phyloP scores from a whole-genome alignment of 106 monocot species.

The Dioscorea dumetorum region DNA sequence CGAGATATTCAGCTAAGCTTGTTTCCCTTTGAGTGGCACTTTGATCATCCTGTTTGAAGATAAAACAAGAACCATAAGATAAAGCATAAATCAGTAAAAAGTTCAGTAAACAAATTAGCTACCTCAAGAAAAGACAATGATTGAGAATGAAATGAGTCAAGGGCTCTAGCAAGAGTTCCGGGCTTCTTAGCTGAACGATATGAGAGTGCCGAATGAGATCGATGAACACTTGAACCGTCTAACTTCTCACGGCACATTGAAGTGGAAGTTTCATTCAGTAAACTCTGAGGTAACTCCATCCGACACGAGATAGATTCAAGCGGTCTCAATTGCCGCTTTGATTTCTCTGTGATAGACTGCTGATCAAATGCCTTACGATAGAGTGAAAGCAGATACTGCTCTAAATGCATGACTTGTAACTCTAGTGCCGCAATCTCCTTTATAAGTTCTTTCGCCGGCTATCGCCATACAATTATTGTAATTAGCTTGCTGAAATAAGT shows the following conservation, averaged over 20 bases:
- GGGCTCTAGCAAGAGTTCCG: constrained; percentile 48
- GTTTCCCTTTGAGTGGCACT: constrained; percentile 40
- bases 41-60: constrained; percentile 39
- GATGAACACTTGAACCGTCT: constrained; percentile 25
- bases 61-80: background rate
- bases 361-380: constrained; percentile 62
- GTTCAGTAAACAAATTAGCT: background rate
- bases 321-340: constrained; percentile 11
- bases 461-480: constrained; percentile 7
- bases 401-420: constrained; percentile 58
- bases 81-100: background rate
- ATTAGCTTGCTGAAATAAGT: no score
- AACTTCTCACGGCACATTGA: constrained; percentile 16
- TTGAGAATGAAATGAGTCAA: constrained; percentile 64
- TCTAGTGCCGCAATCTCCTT: constrained; percentile 63
- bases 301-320: constrained; percentile 10
- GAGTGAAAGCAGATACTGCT: constrained; percentile 55
- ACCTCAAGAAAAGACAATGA: constrained; percentile 69
- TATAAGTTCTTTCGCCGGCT: constrained; percentile 54
- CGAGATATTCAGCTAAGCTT: constrained; percentile 88
- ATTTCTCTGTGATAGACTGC: constrained; percentile 23
- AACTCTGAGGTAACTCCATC: constrained; percentile 18
- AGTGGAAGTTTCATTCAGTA: constrained; percentile 17
- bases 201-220: constrained; percentile 66
- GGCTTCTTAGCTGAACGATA: constrained; percentile 47